These are phyloP conservation scores for Pecoramyces ruminantium DNA, from an alignment of 192 early-diverging fungal species.

Conservation along the genomic window DNA sequence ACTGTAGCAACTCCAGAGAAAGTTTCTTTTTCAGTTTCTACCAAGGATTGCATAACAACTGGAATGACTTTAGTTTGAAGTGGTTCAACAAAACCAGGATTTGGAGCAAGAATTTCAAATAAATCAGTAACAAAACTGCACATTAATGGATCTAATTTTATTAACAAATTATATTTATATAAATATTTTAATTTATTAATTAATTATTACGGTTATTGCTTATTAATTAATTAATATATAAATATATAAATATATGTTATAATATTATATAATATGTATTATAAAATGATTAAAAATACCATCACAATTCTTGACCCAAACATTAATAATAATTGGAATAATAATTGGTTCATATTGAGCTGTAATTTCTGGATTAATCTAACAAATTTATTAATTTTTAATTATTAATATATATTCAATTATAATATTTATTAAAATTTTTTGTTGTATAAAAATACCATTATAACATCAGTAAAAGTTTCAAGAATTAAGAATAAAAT, in stretches of 20 bases:
- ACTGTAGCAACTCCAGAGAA: slow-evolving; percentile 18
- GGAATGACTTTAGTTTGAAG: slow-evolving; percentile 64
- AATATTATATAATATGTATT: too few relatives aligned
- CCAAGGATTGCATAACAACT: slow-evolving; percentile 35
- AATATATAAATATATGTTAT: too few relatives aligned
- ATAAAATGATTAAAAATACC: too few relatives aligned
- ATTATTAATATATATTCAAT: too few relatives aligned
- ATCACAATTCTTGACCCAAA: slow-evolving; percentile 62
- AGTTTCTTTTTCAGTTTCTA: slow-evolving; percentile 12
- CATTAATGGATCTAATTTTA: slow-evolving; percentile 44
- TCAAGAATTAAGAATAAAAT: slow-evolving; percentile 47
- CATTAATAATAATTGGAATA: slow-evolving; percentile 49
- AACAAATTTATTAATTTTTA: slow-evolving; percentile 14
- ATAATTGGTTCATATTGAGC: slow-evolving; percentile 55
- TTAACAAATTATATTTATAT: slow-evolving; percentile 1
- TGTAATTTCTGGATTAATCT: slow-evolving; percentile 52
- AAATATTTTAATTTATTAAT: too few relatives aligned
- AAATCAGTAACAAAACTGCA: slow-evolving; percentile 58
- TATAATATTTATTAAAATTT: too few relatives aligned
- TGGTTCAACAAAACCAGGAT: slow-evolving; percentile 33
- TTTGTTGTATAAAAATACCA: too few relatives aligned
- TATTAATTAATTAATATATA: too few relatives aligned
- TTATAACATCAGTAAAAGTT: slow-evolving; percentile 36
- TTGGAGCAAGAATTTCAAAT: slow-evolving; percentile 55
- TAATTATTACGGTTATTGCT: too few relatives aligned